These are phyloP conservation scores for Lentinula novae-zelandiae DNA, from an alignment of 1,284 basidiomycete species.

Conservation along the genomic window DNA sequence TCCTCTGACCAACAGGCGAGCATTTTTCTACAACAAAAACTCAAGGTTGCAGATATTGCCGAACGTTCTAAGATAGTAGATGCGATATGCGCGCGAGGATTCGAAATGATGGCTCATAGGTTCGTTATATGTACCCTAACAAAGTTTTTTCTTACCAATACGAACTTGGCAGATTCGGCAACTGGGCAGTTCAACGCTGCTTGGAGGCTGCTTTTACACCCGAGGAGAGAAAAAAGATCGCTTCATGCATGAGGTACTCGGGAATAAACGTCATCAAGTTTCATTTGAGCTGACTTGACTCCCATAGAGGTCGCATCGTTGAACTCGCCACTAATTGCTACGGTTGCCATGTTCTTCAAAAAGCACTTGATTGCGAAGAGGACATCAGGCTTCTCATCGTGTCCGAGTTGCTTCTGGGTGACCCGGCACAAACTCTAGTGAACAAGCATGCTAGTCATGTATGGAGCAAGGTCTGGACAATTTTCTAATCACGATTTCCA, in stretches of 20 bases:
- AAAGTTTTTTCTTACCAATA: slow-evolving; percentile 8
- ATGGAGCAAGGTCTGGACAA: slow-evolving; percentile 69
- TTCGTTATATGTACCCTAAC: slow-evolving; percentile 25
- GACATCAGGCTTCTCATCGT: slow-evolving; percentile 77
- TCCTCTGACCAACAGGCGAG: slow-evolving; percentile 83
- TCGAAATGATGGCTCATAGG: slow-evolving; percentile 88
- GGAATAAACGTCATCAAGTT: neutral
- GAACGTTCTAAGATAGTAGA: slow-evolving; percentile 79
- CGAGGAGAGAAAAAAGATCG: slow-evolving; percentile 75
- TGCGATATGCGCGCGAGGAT: slow-evolving; percentile 74
- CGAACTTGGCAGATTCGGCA: slow-evolving; percentile 59
- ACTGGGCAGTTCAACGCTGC: slow-evolving; percentile 84
- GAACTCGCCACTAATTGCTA: slow-evolving; percentile 84
- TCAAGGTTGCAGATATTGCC: slow-evolving; percentile 76
- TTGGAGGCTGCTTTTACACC: slow-evolving; percentile 67
- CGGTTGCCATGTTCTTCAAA: slow-evolving; percentile 81
- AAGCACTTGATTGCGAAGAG: slow-evolving; percentile 84
- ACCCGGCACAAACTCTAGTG: slow-evolving; percentile 76
- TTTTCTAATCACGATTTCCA: neutral
- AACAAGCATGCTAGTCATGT: slow-evolving; percentile 87
- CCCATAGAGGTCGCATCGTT: slow-evolving; percentile 66
- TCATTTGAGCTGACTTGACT: slow-evolving; percentile 2
- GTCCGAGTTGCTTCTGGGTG: slow-evolving; percentile 73
- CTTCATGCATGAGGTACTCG: slow-evolving; percentile 71
- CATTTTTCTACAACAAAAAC: slow-evolving; percentile 83